A percentile compares a stretch with the other conserved stretches of the same genome.
phyloP scores from a whole-genome alignment of 306 rosid genomes.

The Elaeagnus macrophylla region DNA sequence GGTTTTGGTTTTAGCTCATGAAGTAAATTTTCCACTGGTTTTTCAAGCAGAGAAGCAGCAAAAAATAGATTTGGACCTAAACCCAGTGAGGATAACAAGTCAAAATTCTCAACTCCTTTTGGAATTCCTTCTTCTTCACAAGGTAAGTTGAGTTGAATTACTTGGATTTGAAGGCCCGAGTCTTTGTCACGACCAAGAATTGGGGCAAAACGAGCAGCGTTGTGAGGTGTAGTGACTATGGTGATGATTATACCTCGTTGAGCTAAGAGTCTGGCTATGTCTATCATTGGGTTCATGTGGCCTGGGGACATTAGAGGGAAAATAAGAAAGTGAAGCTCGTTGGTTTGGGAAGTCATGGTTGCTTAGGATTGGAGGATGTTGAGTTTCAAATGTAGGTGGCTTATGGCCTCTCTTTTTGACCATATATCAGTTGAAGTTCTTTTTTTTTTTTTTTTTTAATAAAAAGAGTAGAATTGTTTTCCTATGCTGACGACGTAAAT shows the following conservation, averaged over 20 bases:
- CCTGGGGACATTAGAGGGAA: too few relatives aligned
- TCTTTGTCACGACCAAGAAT: neutral
- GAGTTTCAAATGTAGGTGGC: too few relatives aligned
- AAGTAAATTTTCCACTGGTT: constrained; percentile 17
- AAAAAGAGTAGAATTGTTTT: too few relatives aligned
- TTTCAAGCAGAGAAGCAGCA: constrained; percentile 15
- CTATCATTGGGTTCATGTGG: too few relatives aligned
- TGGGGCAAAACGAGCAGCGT: constrained; percentile 3
- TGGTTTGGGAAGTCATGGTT: too few relatives aligned
- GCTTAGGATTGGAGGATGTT: too few relatives aligned
- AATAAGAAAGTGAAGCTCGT: too few relatives aligned
- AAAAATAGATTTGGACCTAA: constrained; percentile 1
- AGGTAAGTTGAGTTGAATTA: constrained; percentile 7
- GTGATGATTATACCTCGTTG: constrained; percentile 14
- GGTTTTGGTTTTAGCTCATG: constrained; percentile 5
- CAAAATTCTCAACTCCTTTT: constrained; percentile 18
- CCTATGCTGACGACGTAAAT: too few relatives aligned
- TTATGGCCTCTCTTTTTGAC: too few relatives aligned
- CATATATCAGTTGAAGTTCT: too few relatives aligned
- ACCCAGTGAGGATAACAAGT: constrained; percentile 4
- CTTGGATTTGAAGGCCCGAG: neutral
- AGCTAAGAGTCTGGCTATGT: constrained; percentile 11
- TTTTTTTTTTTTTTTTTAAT: too few relatives aligned
- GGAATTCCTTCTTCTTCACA: constrained; percentile 18
- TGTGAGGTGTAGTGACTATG: constrained; percentile 14